Conservation (phyloP, 2,329 filamentous ascomycete species). For the Ceratocystis albifundus region DNA sequence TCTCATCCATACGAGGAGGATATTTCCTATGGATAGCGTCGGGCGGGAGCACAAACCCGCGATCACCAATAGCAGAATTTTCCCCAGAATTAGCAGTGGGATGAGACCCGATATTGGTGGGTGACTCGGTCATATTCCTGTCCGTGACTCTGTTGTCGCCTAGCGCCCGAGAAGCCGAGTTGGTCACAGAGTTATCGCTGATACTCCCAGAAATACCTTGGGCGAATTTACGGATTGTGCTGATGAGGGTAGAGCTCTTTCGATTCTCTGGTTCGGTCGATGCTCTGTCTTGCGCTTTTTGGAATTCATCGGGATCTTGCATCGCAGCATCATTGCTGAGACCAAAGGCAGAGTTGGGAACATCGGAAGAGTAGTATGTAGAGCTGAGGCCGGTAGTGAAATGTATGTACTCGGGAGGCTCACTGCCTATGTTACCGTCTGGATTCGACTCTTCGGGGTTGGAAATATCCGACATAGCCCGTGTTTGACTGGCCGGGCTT, state of each 20-base stretch:
- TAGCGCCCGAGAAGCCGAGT: background rate
- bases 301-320: slow-evolving; percentile 17
- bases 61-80: slow-evolving; percentile 8
- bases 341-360: slow-evolving; percentile 24
- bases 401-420: slow-evolving; percentile 16
- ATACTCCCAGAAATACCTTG: slow-evolving; percentile 16
- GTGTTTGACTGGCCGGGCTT: background rate
- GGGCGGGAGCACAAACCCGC: slow-evolving; percentile 7
- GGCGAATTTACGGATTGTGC: slow-evolving; percentile 16
- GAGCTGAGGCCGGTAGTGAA: slow-evolving; percentile 16
- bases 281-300: slow-evolving; percentile 11
- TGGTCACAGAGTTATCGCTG: slow-evolving; percentile 2
- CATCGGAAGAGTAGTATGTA: slow-evolving; percentile 21
- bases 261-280: slow-evolving; percentile 5
- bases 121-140: slow-evolving; percentile 22
- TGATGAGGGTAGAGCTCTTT: slow-evolving; percentile 15
- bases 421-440: background rate
- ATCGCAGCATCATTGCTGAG: slow-evolving; percentile 11
- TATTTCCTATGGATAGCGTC: background rate
- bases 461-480: background rate
- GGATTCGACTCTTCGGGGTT: background rate
- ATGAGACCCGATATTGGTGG: slow-evolving; percentile 28
- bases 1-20: background rate
- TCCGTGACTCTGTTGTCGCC: slow-evolving; percentile 10
- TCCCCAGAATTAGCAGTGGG: background rate